A percentile compares a stretch with the other conserved stretches of the same genome.
Conservation (phyloP, 225 moss, liverwort and hornwort species). For the Pleurozium schreberi region DNA sequence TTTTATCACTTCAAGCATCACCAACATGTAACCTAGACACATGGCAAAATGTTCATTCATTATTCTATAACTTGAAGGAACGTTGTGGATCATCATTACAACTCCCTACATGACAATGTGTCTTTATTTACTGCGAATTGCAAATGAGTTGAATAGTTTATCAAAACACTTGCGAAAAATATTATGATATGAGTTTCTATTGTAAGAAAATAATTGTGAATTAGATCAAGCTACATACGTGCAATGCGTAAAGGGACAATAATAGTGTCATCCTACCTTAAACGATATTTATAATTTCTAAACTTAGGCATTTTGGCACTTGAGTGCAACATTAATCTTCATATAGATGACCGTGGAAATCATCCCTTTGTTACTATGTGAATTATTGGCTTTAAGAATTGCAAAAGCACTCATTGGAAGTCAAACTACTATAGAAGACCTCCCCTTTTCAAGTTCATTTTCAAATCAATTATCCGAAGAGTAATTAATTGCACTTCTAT, state of each 20-base stretch:
- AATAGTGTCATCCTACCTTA: neutral
- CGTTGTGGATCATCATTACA: neutral
- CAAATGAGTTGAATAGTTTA: neutral
- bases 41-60: neutral
- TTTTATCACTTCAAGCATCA: neutral
- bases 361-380: too few species aligned
- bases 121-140: neutral
- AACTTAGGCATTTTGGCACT: fast-evolving
- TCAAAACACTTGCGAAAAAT: neutral
- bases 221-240: too few species aligned
- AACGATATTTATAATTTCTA: neutral
- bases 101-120: too few species aligned
- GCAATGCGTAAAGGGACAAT: neutral
- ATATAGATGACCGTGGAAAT: too few species aligned
- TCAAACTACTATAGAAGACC: too few species aligned
- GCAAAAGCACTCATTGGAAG: too few species aligned
- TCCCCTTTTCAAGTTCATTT: too few species aligned
- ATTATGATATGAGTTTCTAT: fast-evolving
- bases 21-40: neutral
- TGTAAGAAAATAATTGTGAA: neutral
- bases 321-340: fast-evolving
- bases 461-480: too few species aligned
- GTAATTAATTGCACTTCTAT: too few species aligned
- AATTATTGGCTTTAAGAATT: too few species aligned
- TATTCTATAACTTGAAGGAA: neutral